Conservation (phyloP, 495 filamentous ascomycete species). For the Aspergillus mulundensis region DNA sequence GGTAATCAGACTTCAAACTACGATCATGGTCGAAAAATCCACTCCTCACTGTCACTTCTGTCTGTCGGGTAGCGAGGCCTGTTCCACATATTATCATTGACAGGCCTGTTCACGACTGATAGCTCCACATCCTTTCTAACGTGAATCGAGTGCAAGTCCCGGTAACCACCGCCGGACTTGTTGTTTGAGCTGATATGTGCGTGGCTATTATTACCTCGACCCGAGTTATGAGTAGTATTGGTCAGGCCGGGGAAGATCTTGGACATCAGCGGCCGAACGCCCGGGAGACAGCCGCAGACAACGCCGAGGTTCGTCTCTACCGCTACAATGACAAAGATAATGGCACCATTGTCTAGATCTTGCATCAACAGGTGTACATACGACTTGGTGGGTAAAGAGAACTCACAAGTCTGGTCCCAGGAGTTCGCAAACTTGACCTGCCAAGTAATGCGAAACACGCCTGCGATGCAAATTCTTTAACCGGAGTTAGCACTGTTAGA, state of each 20-base stretch:
- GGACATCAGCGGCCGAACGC: conserved; percentile 4
- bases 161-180: neutral
- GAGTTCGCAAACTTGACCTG: conserved; percentile 4
- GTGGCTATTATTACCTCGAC: neutral
- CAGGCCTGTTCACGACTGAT: neutral
- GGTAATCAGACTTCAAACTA: neutral
- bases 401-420: conserved; percentile 1
- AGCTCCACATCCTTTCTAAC: conserved; percentile 9
- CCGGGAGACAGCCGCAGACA: conserved; percentile 2
- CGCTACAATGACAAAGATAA: neutral
- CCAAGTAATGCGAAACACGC: conserved; percentile 6
- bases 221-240: neutral
- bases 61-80: neutral
- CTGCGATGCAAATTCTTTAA: conserved; percentile 7
- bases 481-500: neutral
- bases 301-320: conserved; percentile 1
- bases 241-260: conserved; percentile 1
- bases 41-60: conserved; percentile 8
- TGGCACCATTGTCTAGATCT: conserved; percentile 1
- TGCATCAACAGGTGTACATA: neutral
- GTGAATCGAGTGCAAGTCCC: conserved; percentile 1
- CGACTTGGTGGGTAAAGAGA: neutral
- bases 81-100: neutral
- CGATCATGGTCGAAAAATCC: conserved; percentile 4
- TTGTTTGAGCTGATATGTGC: neutral